Evolutionary conservation across 305 asterid genomes (phyloP).

Genomic region (Fraxinus velutina): DNA sequence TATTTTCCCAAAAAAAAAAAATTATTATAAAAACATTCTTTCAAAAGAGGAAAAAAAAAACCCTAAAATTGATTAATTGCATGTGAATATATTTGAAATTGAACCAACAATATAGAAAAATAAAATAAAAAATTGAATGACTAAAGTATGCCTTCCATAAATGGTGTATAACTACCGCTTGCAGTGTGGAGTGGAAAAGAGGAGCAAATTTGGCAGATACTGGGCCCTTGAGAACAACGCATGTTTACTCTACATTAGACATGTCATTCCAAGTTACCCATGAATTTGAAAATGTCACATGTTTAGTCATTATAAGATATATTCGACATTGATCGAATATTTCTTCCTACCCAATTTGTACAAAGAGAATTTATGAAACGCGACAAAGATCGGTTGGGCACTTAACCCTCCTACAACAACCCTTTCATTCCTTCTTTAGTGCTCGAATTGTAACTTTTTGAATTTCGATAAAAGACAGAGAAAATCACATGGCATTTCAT

Average conservation of each 20-base stretch:
- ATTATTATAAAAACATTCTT: no score
- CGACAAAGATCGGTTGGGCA: neutral
- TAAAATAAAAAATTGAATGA: neutral
- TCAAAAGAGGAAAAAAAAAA: no score
- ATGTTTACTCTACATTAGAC: neutral
- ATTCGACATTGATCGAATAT: neutral
- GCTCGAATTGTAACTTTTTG: neutral
- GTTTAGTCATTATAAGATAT: neutral
- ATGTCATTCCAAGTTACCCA: neutral
- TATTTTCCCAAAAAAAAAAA: no score
- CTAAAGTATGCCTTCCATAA: neutral
- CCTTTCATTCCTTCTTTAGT: neutral
- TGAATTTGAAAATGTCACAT: neutral
- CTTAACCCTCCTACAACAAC: neutral
- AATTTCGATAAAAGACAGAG: neutral
- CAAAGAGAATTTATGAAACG: neutral
- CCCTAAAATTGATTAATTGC: neutral
- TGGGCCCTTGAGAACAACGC: neutral
- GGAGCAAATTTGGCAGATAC: neutral
- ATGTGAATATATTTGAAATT: no score
- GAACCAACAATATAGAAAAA: no score
- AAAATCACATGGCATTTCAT: no score
- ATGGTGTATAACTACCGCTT: neutral
- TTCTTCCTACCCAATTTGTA: neutral
- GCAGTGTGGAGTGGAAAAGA: neutral